These are phyloP conservation scores for Gossypium ekmanianum DNA, from an alignment of 345 rosid genomes.

Conservation along the genomic window DNA sequence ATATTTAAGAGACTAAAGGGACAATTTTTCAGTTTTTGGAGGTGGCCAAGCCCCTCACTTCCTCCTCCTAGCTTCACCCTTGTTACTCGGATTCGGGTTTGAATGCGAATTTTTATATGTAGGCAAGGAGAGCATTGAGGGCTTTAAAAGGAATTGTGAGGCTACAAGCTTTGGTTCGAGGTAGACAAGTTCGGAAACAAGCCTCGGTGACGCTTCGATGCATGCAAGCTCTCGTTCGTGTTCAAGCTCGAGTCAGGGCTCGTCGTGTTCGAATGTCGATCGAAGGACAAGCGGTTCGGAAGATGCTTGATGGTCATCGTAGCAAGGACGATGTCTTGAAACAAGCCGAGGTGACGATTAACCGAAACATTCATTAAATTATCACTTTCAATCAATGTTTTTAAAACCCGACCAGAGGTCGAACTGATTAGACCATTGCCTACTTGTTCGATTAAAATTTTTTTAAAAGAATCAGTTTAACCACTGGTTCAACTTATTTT, in stretches of 20 bases:
- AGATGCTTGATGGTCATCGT: slow-evolving; percentile 51
- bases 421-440: no score
- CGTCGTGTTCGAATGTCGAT: slow-evolving; percentile 79
- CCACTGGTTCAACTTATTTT: no score
- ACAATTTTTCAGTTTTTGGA: no score
- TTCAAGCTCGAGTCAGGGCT: slow-evolving; percentile 95
- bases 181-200: slow-evolving; percentile 91
- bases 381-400: no score
- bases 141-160: slow-evolving; percentile 92
- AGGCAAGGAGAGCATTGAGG: slow-evolving; percentile 89
- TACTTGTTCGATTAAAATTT: no score
- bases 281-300: slow-evolving; percentile 80
- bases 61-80: no score
- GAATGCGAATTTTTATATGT: neutral
- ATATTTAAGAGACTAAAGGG: no score
- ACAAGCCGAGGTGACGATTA: slow-evolving; percentile 61
- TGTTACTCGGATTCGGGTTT: no score
- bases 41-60: no score
- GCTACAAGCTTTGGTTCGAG: slow-evolving; percentile 89
- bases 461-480: no score
- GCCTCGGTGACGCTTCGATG: slow-evolving; percentile 91
- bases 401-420: no score
- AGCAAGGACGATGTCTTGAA: slow-evolving; percentile 64
- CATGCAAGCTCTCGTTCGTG: slow-evolving; percentile 96
- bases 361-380: neutral